These are phyloP conservation scores for Cordyceps javanica DNA, from an alignment of 2,329 filamentous ascomycete genomes.

Conservation along the genomic window DNA sequence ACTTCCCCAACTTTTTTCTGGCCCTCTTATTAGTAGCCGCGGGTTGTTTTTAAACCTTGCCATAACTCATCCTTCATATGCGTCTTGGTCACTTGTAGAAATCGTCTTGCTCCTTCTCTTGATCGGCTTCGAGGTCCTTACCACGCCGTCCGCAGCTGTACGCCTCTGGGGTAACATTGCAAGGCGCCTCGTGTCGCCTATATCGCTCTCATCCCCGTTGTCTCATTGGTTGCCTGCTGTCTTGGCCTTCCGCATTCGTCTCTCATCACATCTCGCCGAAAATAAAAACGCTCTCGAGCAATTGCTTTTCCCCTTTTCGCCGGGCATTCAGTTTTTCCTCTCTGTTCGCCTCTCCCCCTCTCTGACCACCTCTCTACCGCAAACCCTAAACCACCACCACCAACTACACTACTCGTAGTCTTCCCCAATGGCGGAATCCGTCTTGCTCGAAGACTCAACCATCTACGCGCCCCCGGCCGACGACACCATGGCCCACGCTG, in stretches of 20 bases:
- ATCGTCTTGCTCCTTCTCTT: too few species aligned
- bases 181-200: not conserved
- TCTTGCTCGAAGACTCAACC: conserved; percentile 6
- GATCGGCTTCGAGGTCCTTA: too few species aligned
- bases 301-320: too few species aligned
- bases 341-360: too few species aligned
- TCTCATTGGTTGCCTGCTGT: not conserved
- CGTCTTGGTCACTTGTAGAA: too few species aligned
- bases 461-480: not conserved
- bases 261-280: not conserved
- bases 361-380: not conserved
- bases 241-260: not conserved
- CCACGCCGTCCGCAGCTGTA: too few species aligned
- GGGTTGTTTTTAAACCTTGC: not conserved
- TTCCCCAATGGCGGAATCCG: conserved; percentile 1
- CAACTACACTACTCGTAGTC: too few species aligned
- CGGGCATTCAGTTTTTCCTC: too few species aligned
- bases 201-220: not conserved
- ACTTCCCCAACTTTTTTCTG: conserved; percentile 1
- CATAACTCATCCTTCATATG: too few species aligned
- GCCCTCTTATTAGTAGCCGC: too few species aligned
- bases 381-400: not conserved
- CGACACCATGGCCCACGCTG: not conserved
- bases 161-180: not conserved
- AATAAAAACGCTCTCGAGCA: not conserved